These are phyloP conservation scores for Daldinia childiae DNA, from an alignment of 495 filamentous ascomycete species.

Conservation along the genomic window DNA sequence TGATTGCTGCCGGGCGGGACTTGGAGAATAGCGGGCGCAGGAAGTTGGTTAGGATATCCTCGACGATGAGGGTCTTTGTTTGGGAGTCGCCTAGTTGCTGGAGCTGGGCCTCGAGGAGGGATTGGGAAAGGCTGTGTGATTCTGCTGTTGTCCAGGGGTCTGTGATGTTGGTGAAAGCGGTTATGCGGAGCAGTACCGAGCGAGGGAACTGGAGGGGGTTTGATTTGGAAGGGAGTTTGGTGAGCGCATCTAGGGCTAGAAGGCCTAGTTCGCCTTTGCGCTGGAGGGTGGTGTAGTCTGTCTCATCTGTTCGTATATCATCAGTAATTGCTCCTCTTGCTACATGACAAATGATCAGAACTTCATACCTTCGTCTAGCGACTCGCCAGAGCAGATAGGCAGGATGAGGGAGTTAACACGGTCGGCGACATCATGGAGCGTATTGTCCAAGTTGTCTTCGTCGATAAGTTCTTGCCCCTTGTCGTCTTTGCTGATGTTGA, in stretches of 20 bases:
- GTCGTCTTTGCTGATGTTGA: conserved; percentile 21
- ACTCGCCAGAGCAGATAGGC: conserved; percentile 29
- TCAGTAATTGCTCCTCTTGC: background rate
- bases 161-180: conserved; percentile 57
- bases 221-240: background rate
- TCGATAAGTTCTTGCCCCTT: background rate
- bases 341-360: background rate
- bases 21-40: conserved; percentile 78
- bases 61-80: conserved; percentile 56
- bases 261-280: conserved; percentile 36
- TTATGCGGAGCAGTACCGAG: conserved; percentile 45
- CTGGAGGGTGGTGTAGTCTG: conserved; percentile 35
- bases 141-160: conserved; percentile 66
- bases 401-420: conserved; percentile 31
- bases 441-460: background rate
- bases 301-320: conserved; percentile 21
- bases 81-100: conserved; percentile 11
- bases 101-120: conserved; percentile 32
- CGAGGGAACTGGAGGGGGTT: conserved; percentile 22
- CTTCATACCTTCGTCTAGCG: conserved; percentile 35
- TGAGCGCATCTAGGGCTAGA: conserved; percentile 17
- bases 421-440: conserved; percentile 20
- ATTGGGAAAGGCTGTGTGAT: conserved; percentile 55
- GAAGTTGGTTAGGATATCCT: conserved; percentile 60
- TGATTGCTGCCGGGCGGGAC: conserved; percentile 69